These are phyloP conservation scores for Eucalyptus regnans DNA, from an alignment of 345 rosid species.

Conservation along the genomic window DNA sequence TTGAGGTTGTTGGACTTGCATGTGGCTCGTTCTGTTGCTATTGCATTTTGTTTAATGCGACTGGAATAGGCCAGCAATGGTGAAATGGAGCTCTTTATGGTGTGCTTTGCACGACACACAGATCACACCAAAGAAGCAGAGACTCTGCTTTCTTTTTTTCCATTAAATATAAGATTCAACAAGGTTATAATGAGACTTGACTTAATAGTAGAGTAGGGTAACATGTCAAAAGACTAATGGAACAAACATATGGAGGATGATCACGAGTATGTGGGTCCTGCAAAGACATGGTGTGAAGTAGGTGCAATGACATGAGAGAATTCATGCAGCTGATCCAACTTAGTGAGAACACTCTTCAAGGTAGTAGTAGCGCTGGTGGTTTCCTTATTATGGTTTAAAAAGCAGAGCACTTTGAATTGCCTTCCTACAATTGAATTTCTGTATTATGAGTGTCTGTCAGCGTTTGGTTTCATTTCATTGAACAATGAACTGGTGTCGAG, in stretches of 20 bases:
- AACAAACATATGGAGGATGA: background rate
- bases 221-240: background rate
- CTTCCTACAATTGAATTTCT: background rate
- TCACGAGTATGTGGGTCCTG: background rate
- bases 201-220: background rate
- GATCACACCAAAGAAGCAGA: background rate
- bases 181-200: background rate
- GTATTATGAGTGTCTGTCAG: slow-evolving; percentile 13
- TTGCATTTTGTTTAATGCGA: background rate
- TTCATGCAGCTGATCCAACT: background rate
- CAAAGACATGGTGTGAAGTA: background rate
- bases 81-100: background rate
- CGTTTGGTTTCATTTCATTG: slow-evolving; percentile 15
- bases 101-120: background rate
- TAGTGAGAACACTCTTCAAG: background rate
- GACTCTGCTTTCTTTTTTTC: background rate
- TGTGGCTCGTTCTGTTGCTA: background rate
- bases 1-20: background rate
- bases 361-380: background rate
- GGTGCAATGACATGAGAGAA: background rate
- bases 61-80: background rate
- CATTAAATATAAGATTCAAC: background rate
- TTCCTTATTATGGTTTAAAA: background rate
- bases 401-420: background rate
- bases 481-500: slow-evolving; percentile 15